Percentiles rank a stretch among this genome's conserved stretches.
Evolutionary conservation across 805 yeast genomes (phyloP).

Genomic region (Blastobotrys robertii): DNA sequence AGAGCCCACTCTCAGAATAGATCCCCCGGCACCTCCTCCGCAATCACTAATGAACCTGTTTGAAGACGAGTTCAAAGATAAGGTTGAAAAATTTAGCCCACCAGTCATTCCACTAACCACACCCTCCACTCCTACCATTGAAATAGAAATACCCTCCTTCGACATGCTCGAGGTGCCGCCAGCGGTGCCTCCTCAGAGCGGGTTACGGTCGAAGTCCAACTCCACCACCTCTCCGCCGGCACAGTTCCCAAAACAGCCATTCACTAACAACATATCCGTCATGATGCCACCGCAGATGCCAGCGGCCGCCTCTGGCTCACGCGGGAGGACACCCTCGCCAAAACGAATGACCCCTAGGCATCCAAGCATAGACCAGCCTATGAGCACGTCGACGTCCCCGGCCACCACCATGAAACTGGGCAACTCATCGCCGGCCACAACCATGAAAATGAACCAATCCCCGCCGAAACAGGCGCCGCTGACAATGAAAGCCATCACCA

Average conservation of each 20-base stretch:
- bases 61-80: conserved; percentile 37
- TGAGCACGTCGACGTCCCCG: neutral
- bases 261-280: conserved; percentile 15
- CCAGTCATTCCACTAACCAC: conserved; percentile 3
- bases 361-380: too few species aligned
- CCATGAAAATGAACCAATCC: neutral
- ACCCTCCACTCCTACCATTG: conserved; percentile 16
- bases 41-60: conserved; percentile 62
- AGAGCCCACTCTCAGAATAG: neutral
- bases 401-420: neutral
- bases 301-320: conserved; percentile 9
- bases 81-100: conserved; percentile 14
- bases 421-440: neutral
- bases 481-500: conserved; percentile 2
- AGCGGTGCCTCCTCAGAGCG: conserved; percentile 7
- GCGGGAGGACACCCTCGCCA: conserved; percentile 17
- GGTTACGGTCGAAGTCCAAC: conserved; percentile 4
- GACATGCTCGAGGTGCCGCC: conserved; percentile 18
- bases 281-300: conserved; percentile 19
- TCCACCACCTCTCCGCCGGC: neutral
- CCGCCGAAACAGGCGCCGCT: conserved; percentile 2
- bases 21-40: conserved; percentile 30
- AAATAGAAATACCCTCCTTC: conserved; percentile 22
- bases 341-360: conserved; percentile 10
- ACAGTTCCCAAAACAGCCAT: neutral